A percentile compares a stretch with the other conserved stretches of the same genome.
Conservation (phyloP, 495 filamentous ascomycete species). For the Aspergillus carlsbadensis region DNA sequence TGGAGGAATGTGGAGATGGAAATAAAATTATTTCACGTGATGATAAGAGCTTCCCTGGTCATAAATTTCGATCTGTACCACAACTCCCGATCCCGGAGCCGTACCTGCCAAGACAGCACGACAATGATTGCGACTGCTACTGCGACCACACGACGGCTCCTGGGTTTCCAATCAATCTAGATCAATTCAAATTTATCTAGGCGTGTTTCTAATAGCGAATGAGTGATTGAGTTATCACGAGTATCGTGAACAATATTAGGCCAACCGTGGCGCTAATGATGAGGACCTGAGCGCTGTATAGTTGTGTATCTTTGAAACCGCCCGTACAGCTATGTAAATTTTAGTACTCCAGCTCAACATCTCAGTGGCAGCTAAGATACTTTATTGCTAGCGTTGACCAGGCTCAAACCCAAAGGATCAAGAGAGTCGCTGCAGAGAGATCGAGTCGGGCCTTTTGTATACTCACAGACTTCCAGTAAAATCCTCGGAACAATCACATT, state of each 20-base stretch:
- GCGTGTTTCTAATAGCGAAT: not conserved
- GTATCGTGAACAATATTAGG: not conserved
- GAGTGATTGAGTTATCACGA: not conserved
- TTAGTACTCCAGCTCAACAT: not conserved
- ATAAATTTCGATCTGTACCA: not conserved
- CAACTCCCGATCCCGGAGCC: not conserved
- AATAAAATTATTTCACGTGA: not conserved
- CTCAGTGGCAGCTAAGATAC: not conserved
- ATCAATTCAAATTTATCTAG: not conserved
- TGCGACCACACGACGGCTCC: not conserved
- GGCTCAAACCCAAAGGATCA: not conserved
- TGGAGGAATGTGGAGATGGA: not conserved
- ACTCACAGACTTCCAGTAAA: conserved; percentile 2
- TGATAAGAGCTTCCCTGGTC: not conserved
- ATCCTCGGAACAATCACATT: not conserved
- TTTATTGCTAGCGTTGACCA: not conserved
- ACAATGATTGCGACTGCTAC: not conserved
- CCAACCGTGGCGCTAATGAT: conserved; percentile 3
- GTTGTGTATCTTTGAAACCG: not conserved
- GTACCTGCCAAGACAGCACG: not conserved
- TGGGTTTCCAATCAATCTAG: not conserved
- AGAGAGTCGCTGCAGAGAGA: not conserved
- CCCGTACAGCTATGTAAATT: not conserved
- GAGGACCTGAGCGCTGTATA: not conserved
- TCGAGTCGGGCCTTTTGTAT: not conserved